A percentile compares a stretch with the other conserved stretches of the same genome.
These are phyloP conservation scores for Oehlia diaphana DNA, from an alignment of 192 early-diverging fungal genomes.

Conservation along the genomic window DNA sequence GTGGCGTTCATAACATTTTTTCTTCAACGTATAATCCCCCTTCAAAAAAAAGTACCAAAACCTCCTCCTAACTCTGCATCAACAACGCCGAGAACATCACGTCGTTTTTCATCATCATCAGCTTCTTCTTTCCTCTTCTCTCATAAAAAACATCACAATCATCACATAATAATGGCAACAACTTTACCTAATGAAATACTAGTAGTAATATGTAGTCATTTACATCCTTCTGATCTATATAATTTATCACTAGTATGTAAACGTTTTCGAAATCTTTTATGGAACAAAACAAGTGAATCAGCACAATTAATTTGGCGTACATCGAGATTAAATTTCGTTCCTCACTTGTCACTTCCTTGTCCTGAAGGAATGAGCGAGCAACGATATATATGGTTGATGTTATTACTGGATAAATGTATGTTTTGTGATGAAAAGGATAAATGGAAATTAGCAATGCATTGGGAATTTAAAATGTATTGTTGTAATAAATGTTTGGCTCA, in stretches of 20 bases:
- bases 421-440: slow-evolving; percentile 18
- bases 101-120: no score
- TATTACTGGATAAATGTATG: slow-evolving; percentile 1
- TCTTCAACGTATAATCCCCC: no score
- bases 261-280: not conserved
- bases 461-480: slow-evolving; percentile 21
- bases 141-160: no score
- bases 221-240: slow-evolving; percentile 8
- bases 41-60: no score
- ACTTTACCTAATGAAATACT: not conserved
- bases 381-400: slow-evolving; percentile 14
- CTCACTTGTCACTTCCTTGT: not conserved
- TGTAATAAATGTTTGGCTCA: slow-evolving; percentile 3
- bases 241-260: slow-evolving; percentile 3
- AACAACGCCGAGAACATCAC: no score
- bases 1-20: no score
- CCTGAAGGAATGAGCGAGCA: slow-evolving; percentile 3
- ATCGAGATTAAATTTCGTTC: slow-evolving; percentile 1
- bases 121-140: no score
- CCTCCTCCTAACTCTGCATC: no score
- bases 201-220: not conserved
- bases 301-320: slow-evolving; percentile 2
- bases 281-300: not conserved
- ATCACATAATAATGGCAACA: no score
- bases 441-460: slow-evolving; percentile 4